Evolutionary conservation across 2,329 filamentous ascomycete species (phyloP).

Genomic region (Aspergillaceae sp.): DNA sequence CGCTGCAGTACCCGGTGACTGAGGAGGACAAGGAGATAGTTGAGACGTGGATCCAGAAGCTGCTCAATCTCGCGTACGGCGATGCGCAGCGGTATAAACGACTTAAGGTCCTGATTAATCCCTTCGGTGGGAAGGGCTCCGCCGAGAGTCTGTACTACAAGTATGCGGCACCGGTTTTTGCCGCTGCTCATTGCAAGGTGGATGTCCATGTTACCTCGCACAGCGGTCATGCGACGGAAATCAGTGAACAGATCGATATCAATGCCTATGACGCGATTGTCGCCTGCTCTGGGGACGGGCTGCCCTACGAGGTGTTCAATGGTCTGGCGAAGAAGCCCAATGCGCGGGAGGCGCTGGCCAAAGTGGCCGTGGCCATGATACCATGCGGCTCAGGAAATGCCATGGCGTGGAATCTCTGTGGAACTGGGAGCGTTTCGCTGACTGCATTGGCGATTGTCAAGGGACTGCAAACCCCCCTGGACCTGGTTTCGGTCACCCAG

Average conservation of each 20-base stretch:
- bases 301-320: constrained; percentile 92
- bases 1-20: constrained; percentile 54
- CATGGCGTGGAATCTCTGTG: constrained; percentile 81
- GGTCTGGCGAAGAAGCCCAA: constrained; percentile 71
- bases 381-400: constrained; percentile 93
- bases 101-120: constrained; percentile 84
- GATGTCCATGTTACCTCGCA: constrained; percentile 65
- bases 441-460: constrained; percentile 82
- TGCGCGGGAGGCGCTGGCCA: constrained; percentile 63
- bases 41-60: constrained; percentile 52
- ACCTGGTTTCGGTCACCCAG: constrained; percentile 82
- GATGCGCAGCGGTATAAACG: constrained; percentile 61
- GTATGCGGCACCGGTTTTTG: constrained; percentile 72
- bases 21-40: constrained; percentile 43
- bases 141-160: constrained; percentile 65
- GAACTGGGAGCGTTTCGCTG: constrained; percentile 63
- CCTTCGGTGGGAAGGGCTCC: constrained; percentile 73
- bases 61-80: constrained; percentile 65
- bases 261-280: constrained; percentile 76
- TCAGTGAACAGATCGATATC: constrained; percentile 67
- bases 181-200: constrained; percentile 67
- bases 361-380: constrained; percentile 74
- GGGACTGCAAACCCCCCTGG: constrained; percentile 71
- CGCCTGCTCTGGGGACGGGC: constrained; percentile 83
- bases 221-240: constrained; percentile 67